phyloP scores from a whole-genome alignment of 1,284 basidiomycete species.

The Neonothopanus nambi region DNA sequence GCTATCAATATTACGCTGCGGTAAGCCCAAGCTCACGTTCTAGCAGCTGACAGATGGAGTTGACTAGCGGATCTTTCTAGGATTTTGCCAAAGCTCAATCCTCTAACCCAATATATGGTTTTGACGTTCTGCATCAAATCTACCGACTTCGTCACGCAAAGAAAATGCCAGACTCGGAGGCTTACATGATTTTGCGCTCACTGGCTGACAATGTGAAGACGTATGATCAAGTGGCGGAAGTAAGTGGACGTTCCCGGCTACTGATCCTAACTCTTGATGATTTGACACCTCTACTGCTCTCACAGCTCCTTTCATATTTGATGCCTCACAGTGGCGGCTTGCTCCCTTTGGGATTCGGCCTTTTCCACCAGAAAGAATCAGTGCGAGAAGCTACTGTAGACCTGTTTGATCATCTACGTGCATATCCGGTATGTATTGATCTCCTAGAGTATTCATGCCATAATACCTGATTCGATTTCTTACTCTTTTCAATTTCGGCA shows the following conservation, averaged over 20 bases:
- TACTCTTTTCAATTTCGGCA: constrained; percentile 31
- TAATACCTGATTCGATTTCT: constrained; percentile 11
- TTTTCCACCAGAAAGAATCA: constrained; percentile 82
- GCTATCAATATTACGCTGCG: constrained; percentile 60
- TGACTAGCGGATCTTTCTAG: constrained; percentile 32
- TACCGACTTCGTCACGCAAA: constrained; percentile 64
- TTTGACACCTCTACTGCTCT: neutral
- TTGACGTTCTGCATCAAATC: constrained; percentile 77
- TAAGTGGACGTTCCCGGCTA: constrained; percentile 34
- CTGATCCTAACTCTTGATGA: neutral
- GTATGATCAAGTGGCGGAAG: constrained; percentile 87
- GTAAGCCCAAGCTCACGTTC: constrained; percentile 33
- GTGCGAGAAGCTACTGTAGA: constrained; percentile 83
- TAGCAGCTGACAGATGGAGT: neutral
- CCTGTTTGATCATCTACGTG: constrained; percentile 77
- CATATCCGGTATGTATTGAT: constrained; percentile 62
- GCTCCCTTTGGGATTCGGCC: constrained; percentile 81
- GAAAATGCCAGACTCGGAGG: constrained; percentile 61
- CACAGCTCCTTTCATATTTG: constrained; percentile 75
- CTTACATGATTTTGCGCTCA: constrained; percentile 63
- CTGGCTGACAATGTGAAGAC: constrained; percentile 55
- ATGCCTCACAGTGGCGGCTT: constrained; percentile 85
- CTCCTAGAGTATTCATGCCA: neutral
- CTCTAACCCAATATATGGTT: constrained; percentile 53
- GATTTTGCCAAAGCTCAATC: constrained; percentile 52